These are phyloP conservation scores for Kurtzmaniella fragi DNA, from an alignment of 805 yeast genomes.

Conservation along the genomic window DNA sequence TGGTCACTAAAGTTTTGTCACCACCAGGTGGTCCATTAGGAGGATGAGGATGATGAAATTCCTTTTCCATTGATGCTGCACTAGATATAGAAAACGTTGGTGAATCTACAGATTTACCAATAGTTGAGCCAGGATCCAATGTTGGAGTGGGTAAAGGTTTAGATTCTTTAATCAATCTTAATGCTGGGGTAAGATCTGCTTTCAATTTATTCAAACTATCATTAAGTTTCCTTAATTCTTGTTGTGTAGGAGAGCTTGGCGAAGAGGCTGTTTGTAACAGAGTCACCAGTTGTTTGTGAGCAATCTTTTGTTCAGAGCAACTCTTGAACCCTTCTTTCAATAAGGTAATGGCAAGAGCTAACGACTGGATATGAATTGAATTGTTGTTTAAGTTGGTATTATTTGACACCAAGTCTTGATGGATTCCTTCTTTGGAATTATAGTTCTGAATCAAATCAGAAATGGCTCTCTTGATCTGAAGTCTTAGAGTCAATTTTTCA, in stretches of 20 bases:
- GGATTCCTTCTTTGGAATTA: conserved; percentile 21
- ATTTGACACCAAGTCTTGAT: conserved; percentile 24
- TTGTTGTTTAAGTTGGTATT: conserved; percentile 30
- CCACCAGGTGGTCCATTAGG: background rate
- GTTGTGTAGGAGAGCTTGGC: conserved; percentile 10
- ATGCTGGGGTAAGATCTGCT: conserved; percentile 61
- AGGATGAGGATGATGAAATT: conserved; percentile 1
- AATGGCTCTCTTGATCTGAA: conserved; percentile 56
- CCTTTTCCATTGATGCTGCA: conserved; percentile 2
- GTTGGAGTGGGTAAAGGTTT: conserved; percentile 68
- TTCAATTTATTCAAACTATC: conserved; percentile 55
- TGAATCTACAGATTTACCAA: conserved; percentile 14
- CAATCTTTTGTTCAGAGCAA: conserved; percentile 8
- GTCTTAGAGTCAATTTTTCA: conserved; percentile 45
- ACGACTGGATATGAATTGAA: conserved; percentile 32
- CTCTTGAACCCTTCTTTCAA: conserved; percentile 31
- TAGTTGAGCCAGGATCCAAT: conserved; percentile 33
- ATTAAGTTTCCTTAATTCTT: conserved; percentile 37
- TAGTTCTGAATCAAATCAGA: conserved; percentile 40
- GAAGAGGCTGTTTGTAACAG: conserved; percentile 7
- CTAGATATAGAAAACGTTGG: conserved; percentile 25
- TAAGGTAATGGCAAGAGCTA: conserved; percentile 27
- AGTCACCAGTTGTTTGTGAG: conserved; percentile 4
- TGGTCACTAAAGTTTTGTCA: background rate
- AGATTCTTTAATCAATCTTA: conserved; percentile 57